phyloP scores from a whole-genome alignment of 2,329 filamentous ascomycete genomes.

The Phialophora expanda region DNA sequence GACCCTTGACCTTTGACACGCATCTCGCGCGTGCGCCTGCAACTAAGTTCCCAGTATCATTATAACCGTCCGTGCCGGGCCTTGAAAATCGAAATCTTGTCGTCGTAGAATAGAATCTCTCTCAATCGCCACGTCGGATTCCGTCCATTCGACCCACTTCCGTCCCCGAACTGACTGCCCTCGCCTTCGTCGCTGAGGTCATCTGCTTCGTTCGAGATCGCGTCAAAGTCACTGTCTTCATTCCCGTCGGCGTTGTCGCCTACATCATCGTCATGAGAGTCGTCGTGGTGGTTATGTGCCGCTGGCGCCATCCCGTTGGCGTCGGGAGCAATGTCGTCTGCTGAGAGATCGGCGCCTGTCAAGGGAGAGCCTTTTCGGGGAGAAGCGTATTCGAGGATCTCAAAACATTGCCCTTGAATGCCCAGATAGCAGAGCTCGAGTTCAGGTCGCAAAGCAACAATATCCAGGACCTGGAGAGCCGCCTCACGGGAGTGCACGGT shows the following conservation, averaged over 20 bases:
- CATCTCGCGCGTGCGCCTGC: background rate
- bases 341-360: conserved; percentile 18
- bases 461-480: conserved; percentile 76
- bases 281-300: conserved; percentile 43
- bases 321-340: conserved; percentile 34
- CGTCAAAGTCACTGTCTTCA: conserved; percentile 41
- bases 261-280: conserved; percentile 45
- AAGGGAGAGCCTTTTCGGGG: conserved; percentile 24
- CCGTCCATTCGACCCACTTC: conserved; percentile 42
- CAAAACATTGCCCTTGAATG: conserved; percentile 77
- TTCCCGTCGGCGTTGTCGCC: conserved; percentile 39
- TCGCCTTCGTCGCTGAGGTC: conserved; percentile 56
- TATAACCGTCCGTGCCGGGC: conserved; percentile 66
- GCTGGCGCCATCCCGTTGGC: conserved; percentile 27
- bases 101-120: conserved; percentile 84
- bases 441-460: conserved; percentile 75
- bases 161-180: conserved; percentile 52
- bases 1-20: background rate
- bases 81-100: conserved; percentile 80
- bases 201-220: conserved; percentile 46
- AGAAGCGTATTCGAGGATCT: conserved; percentile 68
- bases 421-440: conserved; percentile 79
- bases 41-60: background rate
- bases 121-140: conserved; percentile 63
- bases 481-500: conserved; percentile 69